Evolutionary conservation across 176 grass and related monocot species (phyloP), one percentile per base, ranked within the genome.

Genomic region (Pontederia paniculata): DNA sequence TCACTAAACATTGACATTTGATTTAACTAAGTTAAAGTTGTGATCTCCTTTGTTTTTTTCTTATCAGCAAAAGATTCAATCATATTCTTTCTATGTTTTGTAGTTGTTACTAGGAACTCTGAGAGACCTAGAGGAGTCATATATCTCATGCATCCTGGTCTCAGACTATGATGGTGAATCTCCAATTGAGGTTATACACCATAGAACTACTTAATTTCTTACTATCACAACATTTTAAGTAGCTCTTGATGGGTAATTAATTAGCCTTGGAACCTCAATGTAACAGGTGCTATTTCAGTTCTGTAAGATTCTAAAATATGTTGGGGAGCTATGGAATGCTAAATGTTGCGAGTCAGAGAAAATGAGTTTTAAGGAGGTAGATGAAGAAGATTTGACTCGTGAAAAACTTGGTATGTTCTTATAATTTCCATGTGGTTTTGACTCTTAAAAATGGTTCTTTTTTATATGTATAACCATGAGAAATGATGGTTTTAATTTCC

Each of bases 351-450:
- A 49, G 14, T 25, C 9, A 17, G 54, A 31, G n/a, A 53, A 83
- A 21, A 48, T 55, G 10, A 42, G 25, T 41, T 44, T 52, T 16
- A 49, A 78, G 16, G 68, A 75, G 64, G 65, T 31, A 64, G 28
- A 45, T 54, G 28, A 66, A 49, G 54, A 57, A 54, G 41, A 10
- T 70, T 55, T 54, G 48, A 66, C 51, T 21, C 44, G 81, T 57
- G 59, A 78, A 17, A 42, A 74, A 71, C 20, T 78, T 45, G 78
- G 78, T 68, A 79, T 22, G 41, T 37, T 65, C 19, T 55, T n/a
- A n/a, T n/a, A n/a, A 45, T 52, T 70, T 3, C 20, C 51, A 46
- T 69, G 17, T 44, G 15, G 3, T 10, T 17, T 20, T 13, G 0
- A 13, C 6, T 52, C 10, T 17, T 12, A 10, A 23, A 10, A 23